phyloP scores from a whole-genome alignment of 345 rosid species.

The Boechera divaricarpa region DNA sequence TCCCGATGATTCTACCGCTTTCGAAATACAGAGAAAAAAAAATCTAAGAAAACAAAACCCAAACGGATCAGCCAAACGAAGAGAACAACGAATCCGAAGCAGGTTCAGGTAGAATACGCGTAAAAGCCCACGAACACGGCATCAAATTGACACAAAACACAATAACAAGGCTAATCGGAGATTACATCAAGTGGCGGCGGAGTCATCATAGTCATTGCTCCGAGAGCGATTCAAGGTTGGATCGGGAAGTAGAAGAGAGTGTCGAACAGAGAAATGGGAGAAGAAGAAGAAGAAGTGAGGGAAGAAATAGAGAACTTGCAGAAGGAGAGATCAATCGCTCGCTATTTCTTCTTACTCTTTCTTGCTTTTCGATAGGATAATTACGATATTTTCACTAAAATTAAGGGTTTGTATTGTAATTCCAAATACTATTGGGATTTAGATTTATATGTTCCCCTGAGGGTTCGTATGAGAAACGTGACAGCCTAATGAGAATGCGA shows the following conservation, averaged over 20 bases:
- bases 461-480: slow-evolving; percentile 5
- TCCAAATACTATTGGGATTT: background rate
- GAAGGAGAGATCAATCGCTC: slow-evolving; percentile 42
- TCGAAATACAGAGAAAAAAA: slow-evolving; percentile 3
- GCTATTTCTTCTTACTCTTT: slow-evolving; percentile 36
- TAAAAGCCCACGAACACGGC: slow-evolving; percentile 31
- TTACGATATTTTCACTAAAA: slow-evolving; percentile 36
- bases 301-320: slow-evolving; percentile 42
- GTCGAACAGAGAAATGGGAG: slow-evolving; percentile 19
- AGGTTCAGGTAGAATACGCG: background rate
- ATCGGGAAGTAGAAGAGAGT: slow-evolving; percentile 45
- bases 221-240: slow-evolving; percentile 44
- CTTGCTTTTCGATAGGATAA: slow-evolving; percentile 41
- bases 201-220: slow-evolving; percentile 82
- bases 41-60: slow-evolving; percentile 30
- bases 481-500: slow-evolving; percentile 45
- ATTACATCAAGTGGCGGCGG: slow-evolving; percentile 81
- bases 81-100: slow-evolving; percentile 13
- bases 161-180: slow-evolving; percentile 27
- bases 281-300: slow-evolving; percentile 34
- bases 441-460: slow-evolving; percentile 31
- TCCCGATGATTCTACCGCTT: slow-evolving; percentile 30
- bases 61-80: slow-evolving; percentile 34
- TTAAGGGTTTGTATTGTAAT: slow-evolving; percentile 34
- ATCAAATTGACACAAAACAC: slow-evolving; percentile 26